phyloP scores from a whole-genome alignment of 768 basidiomycete species.

The Lactifluus rugatus region DNA sequence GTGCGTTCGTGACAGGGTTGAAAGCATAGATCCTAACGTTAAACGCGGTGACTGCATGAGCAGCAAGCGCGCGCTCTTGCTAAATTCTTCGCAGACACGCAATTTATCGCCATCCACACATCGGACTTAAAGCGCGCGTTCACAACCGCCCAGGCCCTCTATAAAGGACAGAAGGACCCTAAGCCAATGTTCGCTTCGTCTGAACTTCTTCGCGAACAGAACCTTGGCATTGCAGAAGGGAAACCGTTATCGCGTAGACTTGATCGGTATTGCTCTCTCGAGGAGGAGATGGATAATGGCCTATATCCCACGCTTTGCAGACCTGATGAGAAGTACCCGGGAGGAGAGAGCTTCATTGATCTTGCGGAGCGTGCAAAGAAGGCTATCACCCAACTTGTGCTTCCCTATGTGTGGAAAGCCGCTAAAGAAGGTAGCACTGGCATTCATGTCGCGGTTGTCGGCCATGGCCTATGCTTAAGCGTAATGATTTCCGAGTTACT shows the following conservation, averaged over 20 bases:
- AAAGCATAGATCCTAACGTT: not conserved
- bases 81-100: conserved; percentile 37
- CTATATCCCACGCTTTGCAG: conserved; percentile 41
- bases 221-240: conserved; percentile 66
- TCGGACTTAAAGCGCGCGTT: conserved; percentile 59
- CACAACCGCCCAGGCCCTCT: conserved; percentile 50
- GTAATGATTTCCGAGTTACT: conserved; percentile 42
- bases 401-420: conserved; percentile 44
- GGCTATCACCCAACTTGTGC: conserved; percentile 41
- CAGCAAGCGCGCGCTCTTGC: conserved; percentile 39
- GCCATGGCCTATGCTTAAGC: conserved; percentile 63
- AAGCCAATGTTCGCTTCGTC: conserved; percentile 41
- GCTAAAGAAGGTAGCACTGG: conserved; percentile 31
- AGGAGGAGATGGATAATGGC: conserved; percentile 42
- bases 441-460: conserved; percentile 55
- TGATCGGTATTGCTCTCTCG: conserved; percentile 20
- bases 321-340: conserved; percentile 48
- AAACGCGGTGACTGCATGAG: not conserved
- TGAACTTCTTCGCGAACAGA: conserved; percentile 52
- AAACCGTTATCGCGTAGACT: conserved; percentile 33
- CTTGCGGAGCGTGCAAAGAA: conserved; percentile 44
- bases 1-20: conserved; percentile 13
- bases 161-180: conserved; percentile 37
- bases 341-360: conserved; percentile 64
- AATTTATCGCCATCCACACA: conserved; percentile 49